These are phyloP conservation scores for Scedosporium minutisporum DNA, from an alignment of 2,329 filamentous ascomycete species.

Conservation along the genomic window DNA sequence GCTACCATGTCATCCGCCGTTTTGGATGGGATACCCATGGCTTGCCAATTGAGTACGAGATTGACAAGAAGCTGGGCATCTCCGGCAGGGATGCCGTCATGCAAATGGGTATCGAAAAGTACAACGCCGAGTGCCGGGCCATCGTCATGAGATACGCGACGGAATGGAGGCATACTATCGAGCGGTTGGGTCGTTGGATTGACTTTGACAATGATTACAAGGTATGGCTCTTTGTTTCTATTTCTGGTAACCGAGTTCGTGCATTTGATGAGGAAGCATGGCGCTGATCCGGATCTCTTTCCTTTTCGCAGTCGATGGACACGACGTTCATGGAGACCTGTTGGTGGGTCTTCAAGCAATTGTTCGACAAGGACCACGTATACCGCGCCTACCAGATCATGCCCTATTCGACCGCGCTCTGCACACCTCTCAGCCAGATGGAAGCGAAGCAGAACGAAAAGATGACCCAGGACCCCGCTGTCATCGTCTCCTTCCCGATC, in stretches of 20 bases:
- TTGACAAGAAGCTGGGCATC: slow-evolving; percentile 81
- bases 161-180: slow-evolving; percentile 73
- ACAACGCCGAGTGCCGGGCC: slow-evolving; percentile 74
- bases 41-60: slow-evolving; percentile 82
- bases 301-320: slow-evolving; percentile 53
- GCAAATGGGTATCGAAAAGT: slow-evolving; percentile 70
- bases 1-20: slow-evolving; percentile 71
- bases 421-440: slow-evolving; percentile 66
- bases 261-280: background rate
- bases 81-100: slow-evolving; percentile 71
- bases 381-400: slow-evolving; percentile 67
- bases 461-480: slow-evolving; percentile 62
- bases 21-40: slow-evolving; percentile 88
- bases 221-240: slow-evolving; percentile 20
- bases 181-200: slow-evolving; percentile 64
- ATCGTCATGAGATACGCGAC: slow-evolving; percentile 78
- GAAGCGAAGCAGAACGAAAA: slow-evolving; percentile 70
- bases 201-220: slow-evolving; percentile 77
- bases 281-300: background rate
- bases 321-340: slow-evolving; percentile 66
- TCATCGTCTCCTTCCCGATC: slow-evolving; percentile 63
- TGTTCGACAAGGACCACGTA: slow-evolving; percentile 62
- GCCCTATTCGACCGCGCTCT: slow-evolving; percentile 66
- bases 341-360: slow-evolving; percentile 71
- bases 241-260: background rate